Base-by-base conservation (phyloP, 2,329 filamentous ascomycete genomes). In the Alternaria sp. region DNA sequence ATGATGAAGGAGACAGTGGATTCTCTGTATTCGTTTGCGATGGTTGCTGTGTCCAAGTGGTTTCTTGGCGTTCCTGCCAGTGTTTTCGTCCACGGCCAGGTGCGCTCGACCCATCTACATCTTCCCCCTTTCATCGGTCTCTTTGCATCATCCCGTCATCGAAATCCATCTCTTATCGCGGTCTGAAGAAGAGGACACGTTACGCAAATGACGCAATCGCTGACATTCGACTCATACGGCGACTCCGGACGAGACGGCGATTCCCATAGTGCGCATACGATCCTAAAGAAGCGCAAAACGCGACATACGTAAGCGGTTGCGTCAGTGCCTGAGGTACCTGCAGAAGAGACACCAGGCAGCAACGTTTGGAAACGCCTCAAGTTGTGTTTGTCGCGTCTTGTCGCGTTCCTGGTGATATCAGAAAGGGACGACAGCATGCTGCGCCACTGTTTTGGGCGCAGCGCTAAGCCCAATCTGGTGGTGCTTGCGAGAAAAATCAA, bases 401-500 rank as follows among this genome's bases (percentile, higher is more conserved):
- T 28, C 43, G 41, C 20, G n/a, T 23, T 41, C 56, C 46, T 45
- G 56, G 45, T 58, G 41, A 58, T 61, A 33, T 30, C 15, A 55
- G 50, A 26, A 54, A 61, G 18, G 30, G 45, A 20, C 12, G 20
- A 37, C 41, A 44, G 14, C 21, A 53, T 58, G 62, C 59, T 61
- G 60, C 62, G 68, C 69, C 60, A 65, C 60, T 45, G 8, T 23
- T 33, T 23, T 45, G 15, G 44, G 49, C 46, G 33, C 46, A 14
- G 45, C 56, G 26, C 65, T 66, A 68, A 58, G 41, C 72, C 54
- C 18, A 37, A 70, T 64, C 6, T 26, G 61, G 71, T 58, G 61
- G 50, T 66, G 61, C 64, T 74, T 74, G 71, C 71, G 71, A 74
- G 68, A 63, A 67, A 58, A 63, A 60, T 55, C 46, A 49, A 43